Evolutionary conservation across 2,329 filamentous ascomycete genomes (phyloP).

Genomic region (Tolypocladium ophioglossoides): DNA sequence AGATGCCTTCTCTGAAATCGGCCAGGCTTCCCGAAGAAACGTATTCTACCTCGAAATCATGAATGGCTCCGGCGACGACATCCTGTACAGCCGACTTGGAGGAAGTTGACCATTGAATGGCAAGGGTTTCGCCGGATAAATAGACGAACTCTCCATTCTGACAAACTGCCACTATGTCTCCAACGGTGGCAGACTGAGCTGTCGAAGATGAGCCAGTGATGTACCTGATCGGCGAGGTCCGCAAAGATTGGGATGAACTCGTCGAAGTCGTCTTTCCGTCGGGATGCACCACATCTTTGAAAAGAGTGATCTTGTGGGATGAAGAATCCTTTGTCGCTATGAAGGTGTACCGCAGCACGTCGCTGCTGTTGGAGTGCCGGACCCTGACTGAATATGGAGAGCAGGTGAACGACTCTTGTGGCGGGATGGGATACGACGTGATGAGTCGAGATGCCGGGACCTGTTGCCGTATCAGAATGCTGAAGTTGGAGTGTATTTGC

Average conservation of each 20-base stretch:
- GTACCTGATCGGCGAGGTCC: conserved; percentile 22
- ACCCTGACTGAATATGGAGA: conserved; percentile 47
- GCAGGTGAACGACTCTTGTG: conserved; percentile 54
- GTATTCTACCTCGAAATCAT: conserved; percentile 36
- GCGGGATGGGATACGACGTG: conserved; percentile 57
- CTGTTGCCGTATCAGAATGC: conserved; percentile 22
- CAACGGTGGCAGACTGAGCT: conserved; percentile 14
- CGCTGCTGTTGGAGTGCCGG: conserved; percentile 34
- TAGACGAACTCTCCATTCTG: conserved; percentile 50
- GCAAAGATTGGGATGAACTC: conserved; percentile 32
- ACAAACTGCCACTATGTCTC: conserved; percentile 43
- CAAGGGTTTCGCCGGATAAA: conserved; percentile 42
- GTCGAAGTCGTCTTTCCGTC: conserved; percentile 42
- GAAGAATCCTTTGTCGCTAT: conserved; percentile 40
- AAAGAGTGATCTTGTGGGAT: conserved; percentile 44
- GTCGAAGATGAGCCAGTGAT: conserved; percentile 20
- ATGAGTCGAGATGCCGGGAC: conserved; percentile 50
- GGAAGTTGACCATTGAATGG: conserved; percentile 22
- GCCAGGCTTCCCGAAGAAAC: conserved; percentile 33
- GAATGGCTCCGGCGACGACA: conserved; percentile 18
- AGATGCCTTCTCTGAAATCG: conserved; percentile 43
- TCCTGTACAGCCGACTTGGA: conserved; percentile 25
- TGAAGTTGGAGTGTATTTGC: not conserved
- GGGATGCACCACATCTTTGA: conserved; percentile 43
- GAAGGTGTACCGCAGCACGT: conserved; percentile 50